Evolutionary conservation across 2,329 filamentous ascomycete genomes (phyloP).

Genomic region (Hortaea sp.): DNA sequence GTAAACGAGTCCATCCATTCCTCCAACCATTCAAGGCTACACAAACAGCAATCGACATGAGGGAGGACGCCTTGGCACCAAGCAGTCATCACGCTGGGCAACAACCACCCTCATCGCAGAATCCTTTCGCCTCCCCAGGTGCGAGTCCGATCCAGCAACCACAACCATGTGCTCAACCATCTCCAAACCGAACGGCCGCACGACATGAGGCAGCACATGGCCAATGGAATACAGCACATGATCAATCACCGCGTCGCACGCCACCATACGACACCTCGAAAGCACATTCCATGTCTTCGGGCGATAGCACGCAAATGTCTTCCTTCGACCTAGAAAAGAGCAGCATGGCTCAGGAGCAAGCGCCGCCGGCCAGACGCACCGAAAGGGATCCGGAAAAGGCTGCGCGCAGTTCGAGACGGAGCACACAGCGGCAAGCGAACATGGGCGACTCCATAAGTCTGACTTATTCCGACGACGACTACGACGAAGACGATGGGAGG

Average conservation of each 20-base stretch:
- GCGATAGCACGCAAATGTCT: conserved; percentile 14
- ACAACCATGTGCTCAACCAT: conserved; percentile 9
- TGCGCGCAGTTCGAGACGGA: conserved; percentile 7
- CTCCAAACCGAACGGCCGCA: neutral
- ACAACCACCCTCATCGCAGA: conserved; percentile 1
- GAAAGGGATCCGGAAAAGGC: conserved; percentile 18
- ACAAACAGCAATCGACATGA: conserved; percentile 7
- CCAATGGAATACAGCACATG: neutral
- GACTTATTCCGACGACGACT: conserved; percentile 13
- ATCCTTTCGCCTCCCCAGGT: conserved; percentile 9
- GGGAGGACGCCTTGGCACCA: conserved; percentile 13
- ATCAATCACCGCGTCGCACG: neutral
- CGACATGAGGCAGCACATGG: neutral
- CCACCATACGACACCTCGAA: too few species aligned
- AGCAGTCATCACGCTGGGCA: conserved; percentile 6
- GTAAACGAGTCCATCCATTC: neutral
- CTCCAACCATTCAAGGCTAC: neutral
- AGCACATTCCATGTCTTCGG: conserved; percentile 19
- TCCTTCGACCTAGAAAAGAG: conserved; percentile 24
- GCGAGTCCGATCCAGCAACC: conserved; percentile 8
- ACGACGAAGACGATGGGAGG: conserved; percentile 28
- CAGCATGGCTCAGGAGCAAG: conserved; percentile 7
- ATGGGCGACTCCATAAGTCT: conserved; percentile 6
- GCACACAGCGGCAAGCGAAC: conserved; percentile 3
- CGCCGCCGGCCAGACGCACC: conserved; percentile 3